These are phyloP conservation scores for Penicillium odoratum DNA, from an alignment of 495 filamentous ascomycete genomes.

Conservation along the genomic window DNA sequence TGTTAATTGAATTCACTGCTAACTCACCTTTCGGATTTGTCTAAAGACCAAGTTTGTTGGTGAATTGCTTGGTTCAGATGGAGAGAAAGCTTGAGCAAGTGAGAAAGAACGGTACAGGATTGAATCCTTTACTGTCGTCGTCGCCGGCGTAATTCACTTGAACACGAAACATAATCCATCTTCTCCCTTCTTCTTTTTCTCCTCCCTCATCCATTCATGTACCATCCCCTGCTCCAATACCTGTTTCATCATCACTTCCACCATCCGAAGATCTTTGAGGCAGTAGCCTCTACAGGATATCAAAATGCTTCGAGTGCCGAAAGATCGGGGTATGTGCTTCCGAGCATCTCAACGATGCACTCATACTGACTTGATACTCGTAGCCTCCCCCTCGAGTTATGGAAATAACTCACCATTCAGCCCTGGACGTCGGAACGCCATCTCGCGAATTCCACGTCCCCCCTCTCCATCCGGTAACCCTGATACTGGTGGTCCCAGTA, in stretches of 20 bases:
- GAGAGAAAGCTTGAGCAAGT: neutral
- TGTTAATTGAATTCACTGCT: no score
- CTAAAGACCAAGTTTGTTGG: neutral
- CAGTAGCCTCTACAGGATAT: neutral
- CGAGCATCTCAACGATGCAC: neutral
- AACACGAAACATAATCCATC: no score
- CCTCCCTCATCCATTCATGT: no score
- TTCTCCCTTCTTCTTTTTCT: no score
- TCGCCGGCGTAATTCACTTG: no score
- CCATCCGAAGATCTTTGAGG: neutral
- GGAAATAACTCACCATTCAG: neutral
- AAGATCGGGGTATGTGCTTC: neutral
- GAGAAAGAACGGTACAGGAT: neutral
- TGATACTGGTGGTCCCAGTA: no score
- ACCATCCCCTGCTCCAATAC: no score
- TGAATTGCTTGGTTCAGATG: neutral
- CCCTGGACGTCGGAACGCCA: neutral
- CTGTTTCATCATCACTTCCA: no score
- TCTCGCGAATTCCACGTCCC: neutral
- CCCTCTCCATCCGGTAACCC: no score
- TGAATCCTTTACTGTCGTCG: no score
- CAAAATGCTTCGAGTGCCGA: neutral
- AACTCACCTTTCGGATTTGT: no score
- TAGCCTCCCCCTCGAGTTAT: neutral
- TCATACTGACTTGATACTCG: neutral